Evolutionary conservation across 192 early-diverging fungal genomes (phyloP).

Genomic region (Backusella morwellensis): DNA sequence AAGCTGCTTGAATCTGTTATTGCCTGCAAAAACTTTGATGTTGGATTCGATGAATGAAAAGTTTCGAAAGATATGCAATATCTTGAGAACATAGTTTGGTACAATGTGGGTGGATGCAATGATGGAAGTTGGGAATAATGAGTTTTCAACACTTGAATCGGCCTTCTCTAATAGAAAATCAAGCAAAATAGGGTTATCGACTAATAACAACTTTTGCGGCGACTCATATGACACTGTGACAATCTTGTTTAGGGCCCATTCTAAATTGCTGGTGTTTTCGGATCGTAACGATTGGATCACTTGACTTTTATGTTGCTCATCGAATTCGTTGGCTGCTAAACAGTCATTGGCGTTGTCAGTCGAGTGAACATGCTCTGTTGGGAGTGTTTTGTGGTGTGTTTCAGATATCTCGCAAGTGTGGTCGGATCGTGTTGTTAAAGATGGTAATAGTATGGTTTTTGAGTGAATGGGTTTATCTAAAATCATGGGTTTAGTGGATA

Average conservation of each 20-base stretch:
- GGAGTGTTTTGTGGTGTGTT: conserved; percentile 17
- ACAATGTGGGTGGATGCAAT: background rate
- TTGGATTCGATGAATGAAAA: conserved; percentile 69
- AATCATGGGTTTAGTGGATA: background rate
- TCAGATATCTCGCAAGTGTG: conserved; percentile 26
- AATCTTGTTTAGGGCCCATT: conserved; percentile 80
- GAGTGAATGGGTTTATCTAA: background rate
- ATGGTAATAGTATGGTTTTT: background rate
- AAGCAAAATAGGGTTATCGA: conserved; percentile 60
- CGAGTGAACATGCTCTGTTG: conserved; percentile 16
- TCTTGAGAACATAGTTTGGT: background rate
- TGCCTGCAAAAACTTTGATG: conserved; percentile 44
- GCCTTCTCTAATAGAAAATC: conserved; percentile 63
- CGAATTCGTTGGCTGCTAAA: conserved; percentile 9
- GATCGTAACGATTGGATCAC: conserved; percentile 73
- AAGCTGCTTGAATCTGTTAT: conserved; percentile 44
- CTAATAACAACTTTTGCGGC: conserved; percentile 60
- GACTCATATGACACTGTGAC: conserved; percentile 63
- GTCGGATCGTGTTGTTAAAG: background rate
- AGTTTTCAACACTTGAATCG: conserved; percentile 49
- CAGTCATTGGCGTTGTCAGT: background rate
- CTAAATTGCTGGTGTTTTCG: conserved; percentile 68
- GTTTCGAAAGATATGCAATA: conserved; percentile 72
- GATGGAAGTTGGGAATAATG: background rate
- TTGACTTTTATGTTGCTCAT: conserved; percentile 48